These are phyloP conservation scores for Isabelozyma gotoi DNA, from an alignment of 805 yeast genomes.

Conservation along the genomic window DNA sequence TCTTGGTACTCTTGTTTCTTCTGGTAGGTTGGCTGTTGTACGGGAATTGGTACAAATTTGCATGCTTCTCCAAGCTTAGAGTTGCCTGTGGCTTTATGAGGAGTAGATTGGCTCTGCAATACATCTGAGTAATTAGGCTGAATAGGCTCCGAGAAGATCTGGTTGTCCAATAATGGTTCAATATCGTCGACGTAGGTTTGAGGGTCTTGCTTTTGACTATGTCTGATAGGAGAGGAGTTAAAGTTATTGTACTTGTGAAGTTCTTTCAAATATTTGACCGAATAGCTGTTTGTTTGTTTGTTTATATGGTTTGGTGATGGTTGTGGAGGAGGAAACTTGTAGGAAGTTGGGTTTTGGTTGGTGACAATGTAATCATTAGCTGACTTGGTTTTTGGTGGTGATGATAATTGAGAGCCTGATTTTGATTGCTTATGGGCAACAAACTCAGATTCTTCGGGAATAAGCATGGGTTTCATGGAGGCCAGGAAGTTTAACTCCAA, in stretches of 20 bases:
- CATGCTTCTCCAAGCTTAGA: conserved; percentile 1
- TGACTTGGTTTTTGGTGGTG: conserved; percentile 4
- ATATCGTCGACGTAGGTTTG: conserved; percentile 32
- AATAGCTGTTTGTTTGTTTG: conserved; percentile 23
- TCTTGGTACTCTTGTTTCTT: conserved; percentile 7
- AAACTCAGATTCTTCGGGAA: no score
- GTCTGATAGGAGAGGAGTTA: not conserved
- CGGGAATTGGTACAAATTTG: conserved; percentile 42
- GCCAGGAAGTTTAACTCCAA: conserved; percentile 14
- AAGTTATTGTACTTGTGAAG: conserved; percentile 10
- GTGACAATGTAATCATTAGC: conserved; percentile 48
- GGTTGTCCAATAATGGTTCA: conserved; percentile 25
- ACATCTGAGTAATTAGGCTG: not conserved
- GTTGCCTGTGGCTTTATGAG: not conserved
- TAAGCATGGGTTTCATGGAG: no score
- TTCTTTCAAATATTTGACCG: conserved; percentile 44
- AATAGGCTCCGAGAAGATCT: not conserved
- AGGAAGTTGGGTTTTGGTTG: conserved; percentile 45
- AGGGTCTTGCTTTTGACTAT: not conserved
- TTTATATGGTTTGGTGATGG: conserved; percentile 17
- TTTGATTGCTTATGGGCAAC: no score
- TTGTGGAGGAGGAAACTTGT: conserved; percentile 53
- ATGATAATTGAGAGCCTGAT: no score
- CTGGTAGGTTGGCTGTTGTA: conserved; percentile 29
- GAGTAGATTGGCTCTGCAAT: not conserved